These are phyloP conservation scores for Hypoxylon cercidicola DNA, from an alignment of 495 filamentous ascomycete species.

Conservation along the genomic window DNA sequence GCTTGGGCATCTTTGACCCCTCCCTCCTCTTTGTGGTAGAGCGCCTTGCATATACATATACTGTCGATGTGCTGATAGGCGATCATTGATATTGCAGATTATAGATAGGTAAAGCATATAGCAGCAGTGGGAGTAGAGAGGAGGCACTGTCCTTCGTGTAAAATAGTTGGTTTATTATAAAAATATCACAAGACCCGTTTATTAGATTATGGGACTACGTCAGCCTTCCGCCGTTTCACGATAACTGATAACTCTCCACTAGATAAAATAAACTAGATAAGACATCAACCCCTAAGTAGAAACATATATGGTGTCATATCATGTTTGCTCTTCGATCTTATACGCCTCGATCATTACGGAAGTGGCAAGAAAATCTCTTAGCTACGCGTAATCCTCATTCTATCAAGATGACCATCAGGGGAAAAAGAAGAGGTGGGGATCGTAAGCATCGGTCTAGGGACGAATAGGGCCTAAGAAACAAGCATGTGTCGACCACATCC, in stretches of 20 bases:
- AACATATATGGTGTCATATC: too few species aligned
- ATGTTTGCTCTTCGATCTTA: neutral
- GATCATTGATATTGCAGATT: conserved; percentile 8
- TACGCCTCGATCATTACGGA: neutral
- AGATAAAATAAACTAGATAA: neutral
- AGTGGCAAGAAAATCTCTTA: conserved; percentile 11
- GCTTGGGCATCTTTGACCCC: neutral
- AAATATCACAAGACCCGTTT: too few species aligned
- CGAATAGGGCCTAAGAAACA: neutral
- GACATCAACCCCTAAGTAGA: neutral
- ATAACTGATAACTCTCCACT: neutral
- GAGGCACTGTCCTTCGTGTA: neutral
- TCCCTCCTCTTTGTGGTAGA: neutral
- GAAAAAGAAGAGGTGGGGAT: conserved; percentile 6
- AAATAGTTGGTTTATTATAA: too few species aligned
- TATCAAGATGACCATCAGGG: conserved; percentile 9
- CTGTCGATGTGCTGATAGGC: neutral
- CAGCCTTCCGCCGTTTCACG: too few species aligned
- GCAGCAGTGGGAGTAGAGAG: conserved; percentile 14
- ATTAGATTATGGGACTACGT: too few species aligned
- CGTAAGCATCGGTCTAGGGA: neutral
- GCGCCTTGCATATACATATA: neutral
- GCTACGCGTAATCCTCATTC: conserved; percentile 18
- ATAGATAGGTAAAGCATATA: neutral
- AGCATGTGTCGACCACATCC: conserved; percentile 8